Evolutionary conservation across 2,329 filamentous ascomycete species (phyloP), one percentile per base, ranked within the genome.

Genomic region (Stromatinia cepivora): DNA sequence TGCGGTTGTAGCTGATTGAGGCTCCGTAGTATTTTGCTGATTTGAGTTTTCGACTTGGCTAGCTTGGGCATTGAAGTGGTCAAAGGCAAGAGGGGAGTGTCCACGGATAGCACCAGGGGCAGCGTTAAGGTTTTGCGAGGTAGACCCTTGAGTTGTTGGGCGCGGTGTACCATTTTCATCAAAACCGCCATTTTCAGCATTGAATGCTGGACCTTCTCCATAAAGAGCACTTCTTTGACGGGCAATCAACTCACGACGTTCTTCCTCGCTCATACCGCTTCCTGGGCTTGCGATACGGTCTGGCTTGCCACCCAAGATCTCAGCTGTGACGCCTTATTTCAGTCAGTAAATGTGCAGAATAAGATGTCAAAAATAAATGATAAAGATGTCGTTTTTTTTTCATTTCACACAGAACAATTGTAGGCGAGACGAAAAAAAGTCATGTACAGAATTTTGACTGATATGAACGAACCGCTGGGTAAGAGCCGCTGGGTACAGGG

Each of bases 211-310:
- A 73, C 85, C 85, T 78, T 92, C 92, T 79, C 93, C 93, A 81
- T 98, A 99, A 74, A 99, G 83, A 73, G 94, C 94, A 81, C 91
- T 94, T 81, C 96, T 93, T 83, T 98, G 95, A 78, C 94, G 94
- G 76, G 94, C 92, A 81, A 98, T 97, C 80, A 98, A 86, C 77
- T 98, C 94, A 76, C 94, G 93, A 77, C 94, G 94, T 78, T 97
- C 94, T 77, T 97, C 94, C 83, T 98, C 95, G 79, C 91, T 96
- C 91, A 97, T 92, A 78, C 84, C 82, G 76, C 90, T 86, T 79
- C 88, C 89, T 67, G 92, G 92, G 83, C 92, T 95, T 83, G 93
- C 87, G 76, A 92, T 90, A 79, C 92, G 92, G 78, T 95, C 92
- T 79, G 90, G 90, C 85, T 97, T 97, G 84, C 84, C 86, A 77